phyloP scores from a whole-genome alignment of 495 filamentous ascomycete genomes.

The Penicillium maclennaniae region DNA sequence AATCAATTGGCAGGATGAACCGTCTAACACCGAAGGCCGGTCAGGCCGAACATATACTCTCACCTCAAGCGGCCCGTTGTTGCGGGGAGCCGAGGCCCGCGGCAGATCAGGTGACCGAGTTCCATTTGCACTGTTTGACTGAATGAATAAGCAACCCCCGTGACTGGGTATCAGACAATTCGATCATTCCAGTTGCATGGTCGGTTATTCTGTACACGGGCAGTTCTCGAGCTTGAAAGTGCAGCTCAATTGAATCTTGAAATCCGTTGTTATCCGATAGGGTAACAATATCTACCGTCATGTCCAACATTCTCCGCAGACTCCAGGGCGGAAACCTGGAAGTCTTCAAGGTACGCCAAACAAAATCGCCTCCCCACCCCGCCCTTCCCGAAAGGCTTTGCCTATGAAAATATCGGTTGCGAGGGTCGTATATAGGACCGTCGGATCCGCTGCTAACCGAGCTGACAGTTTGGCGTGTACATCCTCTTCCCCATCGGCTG shows the following conservation, averaged over 20 bases:
- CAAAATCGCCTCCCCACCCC: background rate
- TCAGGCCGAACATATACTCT: background rate
- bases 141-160: slow-evolving; percentile 12
- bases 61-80: slow-evolving; percentile 1
- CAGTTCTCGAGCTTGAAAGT: background rate
- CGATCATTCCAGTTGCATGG: background rate
- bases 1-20: background rate
- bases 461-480: slow-evolving; percentile 85
- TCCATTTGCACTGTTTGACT: slow-evolving; percentile 19
- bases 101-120: slow-evolving; percentile 17
- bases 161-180: slow-evolving; percentile 20
- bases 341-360: slow-evolving; percentile 76
- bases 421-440: background rate
- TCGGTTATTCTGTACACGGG: background rate
- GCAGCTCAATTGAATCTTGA: background rate
- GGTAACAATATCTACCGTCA: slow-evolving; percentile 6
- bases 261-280: background rate
- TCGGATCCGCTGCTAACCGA: background rate
- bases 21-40: background rate
- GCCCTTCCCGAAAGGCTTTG: background rate
- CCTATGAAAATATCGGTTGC: background rate
- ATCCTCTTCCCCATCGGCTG: slow-evolving; percentile 97
- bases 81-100: slow-evolving; percentile 42
- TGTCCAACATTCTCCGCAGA: slow-evolving; percentile 38
- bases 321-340: slow-evolving; percentile 84